Percentiles rank a stretch among this genome's conserved stretches.
Conservation (phyloP, 441 rosid species). For the Gossypium schwendimanii region DNA sequence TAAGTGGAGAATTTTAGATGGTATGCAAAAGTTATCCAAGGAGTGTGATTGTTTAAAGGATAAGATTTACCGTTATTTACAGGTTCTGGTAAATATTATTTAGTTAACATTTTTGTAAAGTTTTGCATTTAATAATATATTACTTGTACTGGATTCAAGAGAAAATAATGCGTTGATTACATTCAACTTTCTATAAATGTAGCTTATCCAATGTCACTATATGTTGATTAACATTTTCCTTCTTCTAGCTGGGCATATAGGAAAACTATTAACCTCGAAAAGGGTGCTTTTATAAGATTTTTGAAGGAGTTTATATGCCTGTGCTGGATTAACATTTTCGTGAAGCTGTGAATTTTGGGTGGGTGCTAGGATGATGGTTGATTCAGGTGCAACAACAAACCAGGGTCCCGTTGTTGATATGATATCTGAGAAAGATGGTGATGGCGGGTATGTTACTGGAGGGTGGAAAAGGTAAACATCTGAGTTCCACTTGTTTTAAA, state of each 20-base stretch:
- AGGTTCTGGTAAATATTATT: not conserved
- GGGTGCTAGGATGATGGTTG: constrained; percentile 66
- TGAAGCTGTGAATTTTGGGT: constrained; percentile 25
- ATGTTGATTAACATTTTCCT: not conserved
- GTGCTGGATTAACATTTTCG: constrained; percentile 22
- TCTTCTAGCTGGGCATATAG: constrained; percentile 41
- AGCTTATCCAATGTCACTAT: not conserved
- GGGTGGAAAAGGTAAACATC: not conserved
- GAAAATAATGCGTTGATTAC: not conserved
- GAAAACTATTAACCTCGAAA: constrained; percentile 17
- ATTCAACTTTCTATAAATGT: not conserved
- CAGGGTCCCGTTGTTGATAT: constrained; percentile 31
- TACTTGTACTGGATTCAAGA: not conserved
- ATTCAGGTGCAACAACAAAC: constrained; percentile 46
- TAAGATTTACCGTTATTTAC: not conserved
- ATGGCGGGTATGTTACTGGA: constrained; percentile 14
- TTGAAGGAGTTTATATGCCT: constrained; percentile 31
- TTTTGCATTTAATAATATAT: not conserved
- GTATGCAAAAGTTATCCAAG: constrained; percentile 54
- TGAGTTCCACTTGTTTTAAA: not conserved
- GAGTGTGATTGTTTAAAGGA: constrained; percentile 38
- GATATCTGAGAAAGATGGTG: constrained; percentile 40
- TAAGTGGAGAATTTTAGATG: constrained; percentile 46
- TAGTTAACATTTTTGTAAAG: not conserved
- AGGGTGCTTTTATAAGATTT: constrained; percentile 23